phyloP scores from a whole-genome alignment of 768 basidiomycete species.

The Hygrocybe punicea region DNA sequence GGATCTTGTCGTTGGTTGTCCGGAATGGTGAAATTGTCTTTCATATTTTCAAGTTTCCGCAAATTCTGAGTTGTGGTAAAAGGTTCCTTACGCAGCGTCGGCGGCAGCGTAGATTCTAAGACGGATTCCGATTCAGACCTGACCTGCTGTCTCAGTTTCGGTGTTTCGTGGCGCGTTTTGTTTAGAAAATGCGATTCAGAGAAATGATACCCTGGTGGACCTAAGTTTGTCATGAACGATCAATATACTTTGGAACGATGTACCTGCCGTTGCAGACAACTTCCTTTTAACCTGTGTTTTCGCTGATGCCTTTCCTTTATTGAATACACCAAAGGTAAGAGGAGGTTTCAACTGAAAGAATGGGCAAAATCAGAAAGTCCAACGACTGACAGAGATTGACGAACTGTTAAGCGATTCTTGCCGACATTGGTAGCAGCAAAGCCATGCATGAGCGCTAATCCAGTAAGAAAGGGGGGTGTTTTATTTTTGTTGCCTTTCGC shows the following conservation, averaged over 20 bases:
- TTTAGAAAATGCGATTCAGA: constrained; percentile 36
- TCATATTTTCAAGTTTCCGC: neutral
- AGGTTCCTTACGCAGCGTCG: neutral
- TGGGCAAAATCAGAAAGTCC: neutral
- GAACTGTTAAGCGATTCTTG: constrained; percentile 58
- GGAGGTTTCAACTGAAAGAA: constrained; percentile 42
- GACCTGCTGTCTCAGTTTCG: neutral
- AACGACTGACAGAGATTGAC: neutral
- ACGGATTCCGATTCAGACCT: neutral
- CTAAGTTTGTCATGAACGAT: neutral
- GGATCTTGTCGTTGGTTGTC: constrained; percentile 28
- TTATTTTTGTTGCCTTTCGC: constrained; percentile 21
- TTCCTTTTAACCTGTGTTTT: constrained; percentile 31
- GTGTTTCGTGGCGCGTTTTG: neutral
- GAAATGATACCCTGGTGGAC: constrained; percentile 27
- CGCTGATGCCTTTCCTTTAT: constrained; percentile 60
- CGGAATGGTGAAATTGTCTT: neutral
- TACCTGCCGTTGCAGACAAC: constrained; percentile 25
- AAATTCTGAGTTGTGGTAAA: neutral
- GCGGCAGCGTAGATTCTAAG: neutral
- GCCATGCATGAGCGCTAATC: constrained; percentile 65
- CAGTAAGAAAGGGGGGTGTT: constrained; percentile 42
- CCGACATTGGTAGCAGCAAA: constrained; percentile 63
- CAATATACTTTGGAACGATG: neutral
- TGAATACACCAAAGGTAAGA: constrained; percentile 54